phyloP scores from a whole-genome alignment of 352 stramenopile genomes.

The Pythium periplocum region DNA sequence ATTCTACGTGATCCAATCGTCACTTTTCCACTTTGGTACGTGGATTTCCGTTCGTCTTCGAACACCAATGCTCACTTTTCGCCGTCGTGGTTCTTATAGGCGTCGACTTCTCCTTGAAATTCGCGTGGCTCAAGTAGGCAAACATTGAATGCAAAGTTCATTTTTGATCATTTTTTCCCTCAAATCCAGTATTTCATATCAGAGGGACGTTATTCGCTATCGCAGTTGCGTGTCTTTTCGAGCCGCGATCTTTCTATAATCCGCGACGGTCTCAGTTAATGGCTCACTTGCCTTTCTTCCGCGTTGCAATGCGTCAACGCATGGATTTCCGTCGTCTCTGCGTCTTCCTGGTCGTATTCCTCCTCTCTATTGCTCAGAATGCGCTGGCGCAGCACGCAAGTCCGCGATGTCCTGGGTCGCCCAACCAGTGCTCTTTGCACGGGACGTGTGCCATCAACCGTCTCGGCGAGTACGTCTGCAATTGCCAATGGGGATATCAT shows the following conservation, averaged over 20 bases:
- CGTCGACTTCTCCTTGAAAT: conserved; percentile 4
- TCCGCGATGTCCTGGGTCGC: conserved; percentile 41
- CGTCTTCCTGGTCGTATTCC: not conserved
- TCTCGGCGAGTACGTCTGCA: conserved; percentile 62
- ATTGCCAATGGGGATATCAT: conserved; percentile 71
- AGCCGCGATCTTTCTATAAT: conserved; percentile 14
- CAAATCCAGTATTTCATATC: not conserved
- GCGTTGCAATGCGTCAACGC: not conserved
- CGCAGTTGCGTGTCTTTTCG: conserved; percentile 7
- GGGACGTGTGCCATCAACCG: conserved; percentile 60
- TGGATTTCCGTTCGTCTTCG: not conserved
- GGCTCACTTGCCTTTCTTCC: not conserved
- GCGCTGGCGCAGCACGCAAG: not conserved
- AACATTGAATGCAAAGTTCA: too few species aligned
- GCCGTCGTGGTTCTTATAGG: not conserved
- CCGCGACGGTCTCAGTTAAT: not conserved
- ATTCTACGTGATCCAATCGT: conserved; percentile 1
- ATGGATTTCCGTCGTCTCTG: not conserved
- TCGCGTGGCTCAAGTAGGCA: not conserved
- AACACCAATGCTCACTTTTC: not conserved
- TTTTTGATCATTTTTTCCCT: not conserved
- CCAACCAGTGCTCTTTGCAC: conserved; percentile 69
- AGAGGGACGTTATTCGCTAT: conserved; percentile 2
- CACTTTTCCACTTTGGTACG: conserved; percentile 1
- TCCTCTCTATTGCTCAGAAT: not conserved